phyloP scores from a whole-genome alignment of 2,329 filamentous ascomycete species.

The Fusarium torulosum region DNA sequence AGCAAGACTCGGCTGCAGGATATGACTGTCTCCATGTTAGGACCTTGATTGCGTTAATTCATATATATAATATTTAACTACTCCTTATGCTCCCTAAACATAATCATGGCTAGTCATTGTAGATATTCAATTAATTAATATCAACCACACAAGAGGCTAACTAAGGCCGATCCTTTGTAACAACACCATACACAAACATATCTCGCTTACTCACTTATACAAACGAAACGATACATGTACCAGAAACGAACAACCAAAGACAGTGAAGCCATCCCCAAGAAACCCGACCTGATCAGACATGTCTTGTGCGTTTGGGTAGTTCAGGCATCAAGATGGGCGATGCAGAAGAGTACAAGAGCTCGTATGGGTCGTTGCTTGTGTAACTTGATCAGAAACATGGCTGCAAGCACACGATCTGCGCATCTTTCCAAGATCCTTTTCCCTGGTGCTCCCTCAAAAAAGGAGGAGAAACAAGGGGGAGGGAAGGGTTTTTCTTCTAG shows the following conservation, averaged over 20 bases:
- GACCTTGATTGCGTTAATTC: no score
- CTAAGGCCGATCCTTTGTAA: background rate
- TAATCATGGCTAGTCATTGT: background rate
- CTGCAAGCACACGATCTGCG: slow-evolving; percentile 51
- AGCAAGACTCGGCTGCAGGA: background rate
- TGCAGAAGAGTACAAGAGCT: slow-evolving; percentile 30
- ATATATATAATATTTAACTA: background rate
- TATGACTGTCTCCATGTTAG: background rate
- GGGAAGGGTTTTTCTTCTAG: background rate
- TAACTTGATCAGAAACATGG: slow-evolving; percentile 49
- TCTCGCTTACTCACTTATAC: background rate
- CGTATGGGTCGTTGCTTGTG: slow-evolving; percentile 45
- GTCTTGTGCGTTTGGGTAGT: slow-evolving; percentile 27
- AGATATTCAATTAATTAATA: background rate
- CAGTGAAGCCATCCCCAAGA: slow-evolving; percentile 23
- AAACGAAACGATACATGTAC: background rate
- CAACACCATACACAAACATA: background rate
- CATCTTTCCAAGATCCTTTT: slow-evolving; percentile 45
- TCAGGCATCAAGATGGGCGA: slow-evolving; percentile 1
- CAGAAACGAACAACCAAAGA: slow-evolving; percentile 15
- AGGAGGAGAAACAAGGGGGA: background rate
- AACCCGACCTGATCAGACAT: slow-evolving; percentile 7
- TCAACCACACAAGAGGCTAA: background rate
- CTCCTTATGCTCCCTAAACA: background rate
- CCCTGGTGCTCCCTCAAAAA: slow-evolving; percentile 5